Base-by-base conservation (phyloP, 106 monocot species). In the Acorus gramineus region DNA sequence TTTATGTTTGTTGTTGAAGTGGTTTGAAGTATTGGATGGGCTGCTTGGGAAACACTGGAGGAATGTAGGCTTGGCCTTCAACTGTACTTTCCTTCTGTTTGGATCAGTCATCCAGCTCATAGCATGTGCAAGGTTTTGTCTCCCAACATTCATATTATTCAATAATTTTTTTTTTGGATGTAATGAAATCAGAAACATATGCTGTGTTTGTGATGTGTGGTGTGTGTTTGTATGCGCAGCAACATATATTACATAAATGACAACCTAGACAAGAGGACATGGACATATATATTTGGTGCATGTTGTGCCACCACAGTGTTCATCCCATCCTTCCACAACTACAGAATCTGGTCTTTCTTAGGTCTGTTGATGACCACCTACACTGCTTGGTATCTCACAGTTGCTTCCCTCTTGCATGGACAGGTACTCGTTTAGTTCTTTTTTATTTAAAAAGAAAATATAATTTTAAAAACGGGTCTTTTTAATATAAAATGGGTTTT, bases 251-350 rank as follows among this genome's bases (percentile, higher is more conserved):
- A 88, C 69, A 81, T 88, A 59, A 88, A 84, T 61, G 87, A 88
- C 80, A 88, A 81, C 64, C 51, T 88, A 66, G 87, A 88, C 57
- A 88, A 88, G 63, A 81, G 87, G 66, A 88, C 84, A 51, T 88
- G 87, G 87, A 88, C 87, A 2, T 88, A 88, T 14, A 88, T 88
- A 49, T 88, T 88, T 66, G 87, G 84, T 6, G 87, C 87, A 44
- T 88, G 87, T 69, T 88, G 87, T 57, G 87, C 87, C 2, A 88
- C 87, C 8, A 88, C 87, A 52, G 87, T 88, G 42, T 88, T 88
- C 87, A 88, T 88, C 83, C 87, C 87, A 43, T 88, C 83, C 13
- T 87, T 87, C 69, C 83, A 84, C 74, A 87, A 87, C 87, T 87
- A 87, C 73, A 80, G 83, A 56, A 74, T 87, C 5, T 87, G 87